Evolutionary conservation across 1,284 basidiomycete genomes (phyloP).

Genomic region (Trichosporon coremiiforme): DNA sequence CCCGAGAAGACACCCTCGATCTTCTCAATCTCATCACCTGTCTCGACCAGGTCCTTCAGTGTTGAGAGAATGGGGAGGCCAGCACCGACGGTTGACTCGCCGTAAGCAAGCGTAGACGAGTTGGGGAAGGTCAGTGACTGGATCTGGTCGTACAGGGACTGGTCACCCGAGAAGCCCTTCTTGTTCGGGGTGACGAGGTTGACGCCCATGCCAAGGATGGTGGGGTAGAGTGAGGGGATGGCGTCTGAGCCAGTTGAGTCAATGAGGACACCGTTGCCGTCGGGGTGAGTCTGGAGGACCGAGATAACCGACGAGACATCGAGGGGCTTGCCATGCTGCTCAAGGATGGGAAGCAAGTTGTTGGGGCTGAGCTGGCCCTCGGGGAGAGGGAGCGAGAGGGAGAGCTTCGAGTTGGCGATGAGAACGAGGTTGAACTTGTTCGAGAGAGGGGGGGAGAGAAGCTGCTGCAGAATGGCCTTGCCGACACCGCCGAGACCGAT

Average conservation of each 20-base stretch:
- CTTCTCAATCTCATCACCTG: conserved; percentile 76
- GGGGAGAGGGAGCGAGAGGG: conserved; percentile 62
- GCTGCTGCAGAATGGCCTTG: conserved; percentile 69
- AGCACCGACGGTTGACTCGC: conserved; percentile 94
- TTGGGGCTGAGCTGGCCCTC: conserved; percentile 54
- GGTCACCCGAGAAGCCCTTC: conserved; percentile 85
- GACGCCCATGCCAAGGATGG: conserved; percentile 75
- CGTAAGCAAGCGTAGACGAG: conserved; percentile 66
- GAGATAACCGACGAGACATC: conserved; percentile 58
- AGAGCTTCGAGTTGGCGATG: conserved; percentile 73
- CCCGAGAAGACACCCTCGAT: conserved; percentile 71
- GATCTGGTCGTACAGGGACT: conserved; percentile 73
- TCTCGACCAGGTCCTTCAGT: conserved; percentile 84
- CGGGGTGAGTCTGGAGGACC: conserved; percentile 55
- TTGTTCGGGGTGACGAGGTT: conserved; percentile 97
- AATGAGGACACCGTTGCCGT: conserved; percentile 73
- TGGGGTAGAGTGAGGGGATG: conserved; percentile 81
- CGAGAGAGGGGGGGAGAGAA: conserved; percentile 61
- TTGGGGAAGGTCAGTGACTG: conserved; percentile 62
- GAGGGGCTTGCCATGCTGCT: conserved; percentile 51
- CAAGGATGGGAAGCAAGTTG: conserved; percentile 52
- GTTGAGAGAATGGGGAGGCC: conserved; percentile 91
- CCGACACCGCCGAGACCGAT: conserved; percentile 88
- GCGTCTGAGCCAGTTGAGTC: conserved; percentile 90
- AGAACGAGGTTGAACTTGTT: conserved; percentile 68